phyloP scores from a whole-genome alignment of 768 basidiomycete genomes.

The Pisolithus orientalis region DNA sequence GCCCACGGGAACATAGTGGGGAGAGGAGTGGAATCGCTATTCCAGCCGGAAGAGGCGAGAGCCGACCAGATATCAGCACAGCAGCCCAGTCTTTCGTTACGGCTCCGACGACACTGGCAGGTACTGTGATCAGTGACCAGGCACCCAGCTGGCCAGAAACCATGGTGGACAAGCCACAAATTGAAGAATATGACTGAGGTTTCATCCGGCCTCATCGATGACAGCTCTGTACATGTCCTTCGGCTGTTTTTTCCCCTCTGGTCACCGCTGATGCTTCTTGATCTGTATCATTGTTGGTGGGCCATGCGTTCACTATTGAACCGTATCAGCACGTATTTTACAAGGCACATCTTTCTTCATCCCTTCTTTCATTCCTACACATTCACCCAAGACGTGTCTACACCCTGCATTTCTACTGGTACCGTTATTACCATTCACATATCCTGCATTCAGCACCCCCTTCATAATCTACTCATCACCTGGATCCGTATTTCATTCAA shows the following conservation, averaged over 20 bases:
- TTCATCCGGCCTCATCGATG: constrained; percentile 10
- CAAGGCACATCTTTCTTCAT: not conserved
- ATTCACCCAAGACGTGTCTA: not conserved
- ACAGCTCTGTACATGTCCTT: constrained; percentile 8
- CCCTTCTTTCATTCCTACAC: constrained; percentile 2
- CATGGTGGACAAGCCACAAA: constrained; percentile 36
- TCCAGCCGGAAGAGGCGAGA: constrained; percentile 25
- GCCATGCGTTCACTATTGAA: constrained; percentile 10
- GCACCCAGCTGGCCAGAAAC: constrained; percentile 47
- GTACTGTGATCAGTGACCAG: constrained; percentile 43
- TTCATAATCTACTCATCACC: not conserved
- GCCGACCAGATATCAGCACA: constrained; percentile 60
- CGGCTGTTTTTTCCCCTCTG: not conserved
- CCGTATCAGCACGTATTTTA: constrained; percentile 23
- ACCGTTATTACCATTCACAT: not conserved
- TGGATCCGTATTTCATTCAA: not conserved
- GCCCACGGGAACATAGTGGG: constrained; percentile 8
- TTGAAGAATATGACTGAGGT: constrained; percentile 33
- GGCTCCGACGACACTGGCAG: constrained; percentile 51
- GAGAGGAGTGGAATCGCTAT: constrained; percentile 23
- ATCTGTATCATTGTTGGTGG: not conserved
- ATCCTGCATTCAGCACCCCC: not conserved
- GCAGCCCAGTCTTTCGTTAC: constrained; percentile 67
- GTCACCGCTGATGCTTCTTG: constrained; percentile 7
- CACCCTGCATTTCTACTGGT: not conserved